These are phyloP conservation scores for Schwanniomyces polymorphus DNA, from an alignment of 805 yeast species.

Conservation along the genomic window DNA sequence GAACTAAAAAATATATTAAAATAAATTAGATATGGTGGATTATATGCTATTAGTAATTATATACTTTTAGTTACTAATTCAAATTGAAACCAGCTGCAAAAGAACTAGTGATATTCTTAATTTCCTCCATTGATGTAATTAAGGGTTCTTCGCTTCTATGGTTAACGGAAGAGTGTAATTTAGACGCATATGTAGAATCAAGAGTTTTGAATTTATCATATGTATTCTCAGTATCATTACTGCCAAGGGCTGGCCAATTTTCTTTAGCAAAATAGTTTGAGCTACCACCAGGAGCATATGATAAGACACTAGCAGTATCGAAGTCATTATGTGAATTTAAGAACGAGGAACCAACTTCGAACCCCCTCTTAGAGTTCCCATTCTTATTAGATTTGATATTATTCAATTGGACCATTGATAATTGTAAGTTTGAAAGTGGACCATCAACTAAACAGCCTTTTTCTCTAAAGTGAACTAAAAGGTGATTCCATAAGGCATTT, in stretches of 20 bases:
- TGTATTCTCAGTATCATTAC: conserved; percentile 7
- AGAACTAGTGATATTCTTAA: conserved; percentile 36
- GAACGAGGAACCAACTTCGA: conserved; percentile 11
- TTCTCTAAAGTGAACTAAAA: conserved; percentile 77
- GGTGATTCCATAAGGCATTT: conserved; percentile 74
- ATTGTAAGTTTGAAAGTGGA: conserved; percentile 72
- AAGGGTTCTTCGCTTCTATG: background rate
- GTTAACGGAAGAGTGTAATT: conserved; percentile 17
- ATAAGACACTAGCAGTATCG: conserved; percentile 27
- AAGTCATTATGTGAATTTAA: conserved; percentile 15
- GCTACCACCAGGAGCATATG: conserved; percentile 16
- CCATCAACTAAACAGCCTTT: conserved; percentile 91
- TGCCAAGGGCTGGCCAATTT: conserved; percentile 29
- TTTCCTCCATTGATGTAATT: conserved; percentile 28
- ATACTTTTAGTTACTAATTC: background rate
- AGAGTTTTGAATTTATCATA: conserved; percentile 11
- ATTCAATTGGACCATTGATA: conserved; percentile 59
- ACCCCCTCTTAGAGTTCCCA: conserved; percentile 1
- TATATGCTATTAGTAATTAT: background rate
- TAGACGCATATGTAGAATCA: conserved; percentile 34
- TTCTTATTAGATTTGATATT: conserved; percentile 25
- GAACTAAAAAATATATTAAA: background rate
- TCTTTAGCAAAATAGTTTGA: conserved; percentile 2
- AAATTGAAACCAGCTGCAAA: conserved; percentile 37
- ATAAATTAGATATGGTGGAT: background rate